These are phyloP conservation scores for Globisporangium echinulatum DNA, from an alignment of 352 stramenopile species.

Conservation along the genomic window DNA sequence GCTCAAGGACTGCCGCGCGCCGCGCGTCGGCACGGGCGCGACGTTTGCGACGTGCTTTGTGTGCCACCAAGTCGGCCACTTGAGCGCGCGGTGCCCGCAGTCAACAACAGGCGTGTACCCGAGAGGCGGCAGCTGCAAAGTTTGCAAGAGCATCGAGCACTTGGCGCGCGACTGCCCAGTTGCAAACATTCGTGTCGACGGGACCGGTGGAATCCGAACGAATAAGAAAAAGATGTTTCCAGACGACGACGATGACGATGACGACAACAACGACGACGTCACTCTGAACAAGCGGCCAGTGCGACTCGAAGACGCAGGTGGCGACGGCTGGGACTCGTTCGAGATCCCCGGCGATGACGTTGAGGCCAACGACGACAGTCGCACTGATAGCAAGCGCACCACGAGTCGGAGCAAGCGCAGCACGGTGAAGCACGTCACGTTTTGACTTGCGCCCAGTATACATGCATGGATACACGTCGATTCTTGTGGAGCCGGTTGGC, in stretches of 20 bases:
- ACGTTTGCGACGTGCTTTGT: conserved; percentile 85
- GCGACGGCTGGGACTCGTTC: conserved; percentile 14
- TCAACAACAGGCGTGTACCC: conserved; percentile 87
- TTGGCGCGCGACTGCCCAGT: conserved; percentile 79
- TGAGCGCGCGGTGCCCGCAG: conserved; percentile 82
- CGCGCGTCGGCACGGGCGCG: conserved; percentile 53
- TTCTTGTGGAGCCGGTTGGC: too few species aligned
- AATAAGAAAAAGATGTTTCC: conserved; percentile 82
- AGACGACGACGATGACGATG: conserved; percentile 41
- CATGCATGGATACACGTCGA: too few species aligned
- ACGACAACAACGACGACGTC: conserved; percentile 1
- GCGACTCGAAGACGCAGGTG: conserved; percentile 7
- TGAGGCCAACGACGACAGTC: conserved; percentile 10
- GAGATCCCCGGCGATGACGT: conserved; percentile 26
- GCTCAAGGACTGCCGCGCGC: conserved; percentile 64
- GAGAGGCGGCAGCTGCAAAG: conserved; percentile 85
- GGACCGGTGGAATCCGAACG: conserved; percentile 37
- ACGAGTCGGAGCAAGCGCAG: conserved; percentile 3
- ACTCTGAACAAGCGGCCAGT: neutral
- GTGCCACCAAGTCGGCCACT: conserved; percentile 78
- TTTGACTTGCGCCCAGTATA: conserved; percentile 16
- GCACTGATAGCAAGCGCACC: neutral
- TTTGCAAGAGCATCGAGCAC: conserved; percentile 81
- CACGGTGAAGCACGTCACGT: conserved; percentile 35
- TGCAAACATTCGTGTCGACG: conserved; percentile 57